Evolutionary conservation across 148 eudicot genomes (phyloP).

Genomic region (Rhododendron williamsianum): DNA sequence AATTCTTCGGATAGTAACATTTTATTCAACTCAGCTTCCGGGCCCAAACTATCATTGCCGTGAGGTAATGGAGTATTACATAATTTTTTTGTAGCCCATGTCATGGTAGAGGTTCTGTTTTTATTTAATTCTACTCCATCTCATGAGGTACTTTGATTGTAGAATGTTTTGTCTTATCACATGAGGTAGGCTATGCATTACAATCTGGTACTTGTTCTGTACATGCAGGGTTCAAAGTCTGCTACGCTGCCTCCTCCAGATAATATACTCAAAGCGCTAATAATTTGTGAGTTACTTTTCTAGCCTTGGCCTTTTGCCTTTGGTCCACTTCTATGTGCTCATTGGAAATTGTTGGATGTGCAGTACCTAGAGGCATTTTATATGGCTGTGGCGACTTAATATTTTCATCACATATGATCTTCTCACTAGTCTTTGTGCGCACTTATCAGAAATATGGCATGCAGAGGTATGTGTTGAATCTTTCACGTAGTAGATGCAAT

Average conservation of each 20-base stretch:
- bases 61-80: constrained; percentile 44
- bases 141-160: neutral
- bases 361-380: constrained; percentile 82
- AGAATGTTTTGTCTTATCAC: neutral
- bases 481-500: neutral
- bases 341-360: constrained; percentile 18
- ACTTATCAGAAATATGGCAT: constrained; percentile 92
- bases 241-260: constrained; percentile 77
- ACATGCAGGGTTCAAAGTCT: constrained; percentile 66
- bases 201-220: neutral
- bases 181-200: neutral
- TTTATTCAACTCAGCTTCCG: constrained; percentile 94
- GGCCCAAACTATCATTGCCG: constrained; percentile 99
- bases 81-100: neutral
- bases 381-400: constrained; percentile 97
- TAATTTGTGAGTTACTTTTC: constrained; percentile 48
- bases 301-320: neutral
- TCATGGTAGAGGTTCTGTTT: neutral
- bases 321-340: neutral
- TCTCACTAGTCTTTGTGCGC: constrained; percentile 81
- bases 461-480: constrained; percentile 42
- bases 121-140: neutral
- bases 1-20: constrained; percentile 69
- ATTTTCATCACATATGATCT: constrained; percentile 98
- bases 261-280: constrained; percentile 42